Base-by-base conservation (phyloP, 345 rosid genomes). In the Cardamine resedifolia region DNA sequence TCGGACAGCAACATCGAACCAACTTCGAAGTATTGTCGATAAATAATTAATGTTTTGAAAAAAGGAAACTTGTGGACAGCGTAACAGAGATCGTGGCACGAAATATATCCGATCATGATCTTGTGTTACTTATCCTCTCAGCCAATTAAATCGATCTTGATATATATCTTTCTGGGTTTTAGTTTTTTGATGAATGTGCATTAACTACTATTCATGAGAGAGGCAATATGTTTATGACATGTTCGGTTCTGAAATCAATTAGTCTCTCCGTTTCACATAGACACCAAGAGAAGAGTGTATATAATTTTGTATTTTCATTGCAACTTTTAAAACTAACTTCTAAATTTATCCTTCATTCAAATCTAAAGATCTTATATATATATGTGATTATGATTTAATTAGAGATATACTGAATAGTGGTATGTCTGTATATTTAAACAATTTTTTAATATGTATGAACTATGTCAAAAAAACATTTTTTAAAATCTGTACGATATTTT, bases 1-100 rank as follows among this genome's bases (percentile, higher is more conserved):
- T 70, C 33, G 34, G 80, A 77, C 72, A 71, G 80, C 77, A 77
- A 77, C 80, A 51, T 65, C 56, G 44, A 77, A 71, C 80, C 80
- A 65, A 65, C 77, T 71, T 64, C 50, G 45, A 77, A 71, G 63
- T 30, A 49, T 64, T 77, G 80, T 71, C 76, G 70, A 57, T 7
- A 15, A 21, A 76, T 55, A 47, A 62, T 68, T 41, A 11, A 2
- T 3, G 31, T n/a, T 51, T 6, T 8, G 5, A 43, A 26, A 48
- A 66, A 23, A 16, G 8, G n/a, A 65, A 71, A 58, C 47, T 50
- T 77, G 80, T 58, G 80, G 80, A 77, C 77, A 77, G 57, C 64
- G 15, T 28, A 24, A 15, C 26, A 66, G 68, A 50, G 68, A 31
- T 65, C 80, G 80, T 77, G 80, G 77, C 76, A 65, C 57, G 50